Conservation (phyloP, 305 asterid species). For the Andrographis paniculata region DNA sequence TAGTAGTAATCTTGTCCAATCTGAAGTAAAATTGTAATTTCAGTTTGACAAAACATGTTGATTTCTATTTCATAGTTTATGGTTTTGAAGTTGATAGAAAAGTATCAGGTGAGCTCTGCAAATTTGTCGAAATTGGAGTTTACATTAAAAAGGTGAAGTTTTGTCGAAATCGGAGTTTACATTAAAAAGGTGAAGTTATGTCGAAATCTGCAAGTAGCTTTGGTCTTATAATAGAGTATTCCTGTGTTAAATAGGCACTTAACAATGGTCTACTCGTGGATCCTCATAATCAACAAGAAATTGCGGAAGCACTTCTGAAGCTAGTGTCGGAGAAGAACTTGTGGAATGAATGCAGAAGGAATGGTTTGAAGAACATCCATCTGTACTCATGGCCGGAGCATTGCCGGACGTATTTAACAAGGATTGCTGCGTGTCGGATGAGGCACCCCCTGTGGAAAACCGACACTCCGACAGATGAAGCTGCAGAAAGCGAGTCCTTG, state of each 20-base stretch:
- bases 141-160: too few relatives aligned
- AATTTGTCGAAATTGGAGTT: not conserved
- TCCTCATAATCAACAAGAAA: conserved; percentile 79
- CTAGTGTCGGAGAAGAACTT: conserved; percentile 78
- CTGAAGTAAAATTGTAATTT: too few relatives aligned
- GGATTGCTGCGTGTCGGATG: conserved; percentile 79
- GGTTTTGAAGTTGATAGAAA: too few relatives aligned
- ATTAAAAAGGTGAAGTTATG: too few relatives aligned
- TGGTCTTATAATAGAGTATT: not conserved
- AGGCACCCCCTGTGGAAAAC: conserved; percentile 92
- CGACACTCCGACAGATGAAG: conserved; percentile 61
- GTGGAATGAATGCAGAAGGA: conserved; percentile 77
- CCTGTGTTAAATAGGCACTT: conserved; percentile 43
- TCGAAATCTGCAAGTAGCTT: too few relatives aligned
- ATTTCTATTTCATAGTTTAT: too few relatives aligned
- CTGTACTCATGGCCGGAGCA: conserved; percentile 95
- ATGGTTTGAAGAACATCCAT: conserved; percentile 85
- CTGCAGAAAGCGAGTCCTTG: conserved; percentile 44
- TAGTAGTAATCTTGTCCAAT: too few relatives aligned
- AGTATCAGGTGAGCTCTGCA: too few relatives aligned
- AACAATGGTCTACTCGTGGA: conserved; percentile 82
- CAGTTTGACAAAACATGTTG: too few relatives aligned
- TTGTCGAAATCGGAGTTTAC: too few relatives aligned
- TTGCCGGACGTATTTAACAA: conserved; percentile 69
- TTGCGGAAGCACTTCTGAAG: conserved; percentile 79